These are phyloP conservation scores for Pseudognaphalium luteoalbum DNA, from an alignment of 129 eudicot species.

Conservation along the genomic window DNA sequence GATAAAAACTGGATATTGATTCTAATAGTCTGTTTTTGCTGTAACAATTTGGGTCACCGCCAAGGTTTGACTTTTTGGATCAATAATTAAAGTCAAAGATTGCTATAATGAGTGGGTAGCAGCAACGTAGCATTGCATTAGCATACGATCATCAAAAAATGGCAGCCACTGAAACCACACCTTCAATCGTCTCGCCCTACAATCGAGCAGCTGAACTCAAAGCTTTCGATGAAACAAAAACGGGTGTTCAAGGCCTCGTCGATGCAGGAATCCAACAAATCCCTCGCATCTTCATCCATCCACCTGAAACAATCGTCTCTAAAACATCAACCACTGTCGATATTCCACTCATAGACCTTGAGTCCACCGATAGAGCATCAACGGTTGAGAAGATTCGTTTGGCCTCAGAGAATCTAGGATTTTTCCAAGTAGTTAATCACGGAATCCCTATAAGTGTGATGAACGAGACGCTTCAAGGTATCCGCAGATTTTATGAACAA, in stretches of 20 bases:
- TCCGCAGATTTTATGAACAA: slow-evolving; percentile 33
- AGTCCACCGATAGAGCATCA: slow-evolving; percentile 19
- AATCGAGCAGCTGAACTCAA: slow-evolving; percentile 40
- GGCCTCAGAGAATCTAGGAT: slow-evolving; percentile 45
- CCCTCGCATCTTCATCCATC: slow-evolving; percentile 51
- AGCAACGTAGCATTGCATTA: not conserved
- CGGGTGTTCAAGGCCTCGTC: slow-evolving; percentile 58
- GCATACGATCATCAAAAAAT: slow-evolving; percentile 16
- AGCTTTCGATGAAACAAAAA: slow-evolving; percentile 48
- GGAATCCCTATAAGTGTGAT: slow-evolving; percentile 44
- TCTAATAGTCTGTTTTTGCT: too few species aligned
- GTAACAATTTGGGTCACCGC: too few species aligned
- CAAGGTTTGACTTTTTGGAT: not conserved
- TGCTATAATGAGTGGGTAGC: slow-evolving; percentile 1
- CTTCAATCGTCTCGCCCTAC: not conserved
- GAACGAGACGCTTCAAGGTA: slow-evolving; percentile 42
- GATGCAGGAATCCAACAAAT: slow-evolving; percentile 49
- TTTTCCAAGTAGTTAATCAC: slow-evolving; percentile 64
- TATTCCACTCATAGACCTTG: slow-evolving; percentile 44
- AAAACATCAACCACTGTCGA: slow-evolving; percentile 24
- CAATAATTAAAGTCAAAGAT: not conserved
- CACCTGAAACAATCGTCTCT: slow-evolving; percentile 31
- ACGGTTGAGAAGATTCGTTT: slow-evolving; percentile 28
- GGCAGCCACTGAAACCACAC: slow-evolving; percentile 8
- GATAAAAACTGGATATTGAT: too few species aligned